Evolutionary conservation across 441 rosid species (phyloP).

Genomic region (Populus hybrid): DNA sequence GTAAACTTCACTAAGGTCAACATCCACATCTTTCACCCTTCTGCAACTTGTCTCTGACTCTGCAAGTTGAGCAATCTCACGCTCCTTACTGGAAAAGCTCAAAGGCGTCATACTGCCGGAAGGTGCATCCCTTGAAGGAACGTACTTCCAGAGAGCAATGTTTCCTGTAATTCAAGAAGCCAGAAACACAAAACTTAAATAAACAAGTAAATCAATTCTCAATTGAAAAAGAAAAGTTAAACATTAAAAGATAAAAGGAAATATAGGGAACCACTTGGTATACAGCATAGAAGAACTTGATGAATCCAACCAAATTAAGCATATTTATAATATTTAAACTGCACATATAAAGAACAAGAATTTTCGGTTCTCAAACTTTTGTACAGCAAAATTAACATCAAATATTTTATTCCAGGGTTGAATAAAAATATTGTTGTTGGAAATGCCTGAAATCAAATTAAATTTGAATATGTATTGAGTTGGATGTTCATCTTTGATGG

Average conservation of each 20-base stretch:
- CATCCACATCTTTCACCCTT: conserved; percentile 48
- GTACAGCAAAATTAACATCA: background rate
- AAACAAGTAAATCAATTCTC: background rate
- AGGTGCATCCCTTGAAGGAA: conserved; percentile 49
- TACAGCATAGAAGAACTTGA: background rate
- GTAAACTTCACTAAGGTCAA: conserved; percentile 90
- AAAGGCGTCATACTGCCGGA: conserved; percentile 61
- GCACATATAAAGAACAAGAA: background rate
- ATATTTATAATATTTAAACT: background rate
- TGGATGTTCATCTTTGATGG: background rate
- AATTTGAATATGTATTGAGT: background rate
- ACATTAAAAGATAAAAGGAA: background rate
- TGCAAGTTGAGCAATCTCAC: conserved; percentile 45
- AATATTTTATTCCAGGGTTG: background rate
- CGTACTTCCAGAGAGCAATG: conserved; percentile 73
- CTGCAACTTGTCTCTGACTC: conserved; percentile 36
- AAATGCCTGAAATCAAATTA: background rate
- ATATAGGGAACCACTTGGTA: background rate
- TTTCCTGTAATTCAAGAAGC: conserved; percentile 33
- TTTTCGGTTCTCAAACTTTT: background rate
- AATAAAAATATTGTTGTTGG: background rate
- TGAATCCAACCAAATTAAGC: background rate
- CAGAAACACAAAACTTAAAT: background rate
- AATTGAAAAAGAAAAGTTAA: background rate
- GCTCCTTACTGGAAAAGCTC: conserved; percentile 50